These are phyloP conservation scores for Oxyria digyna DNA, from an alignment of 148 eudicot species.

Conservation along the genomic window DNA sequence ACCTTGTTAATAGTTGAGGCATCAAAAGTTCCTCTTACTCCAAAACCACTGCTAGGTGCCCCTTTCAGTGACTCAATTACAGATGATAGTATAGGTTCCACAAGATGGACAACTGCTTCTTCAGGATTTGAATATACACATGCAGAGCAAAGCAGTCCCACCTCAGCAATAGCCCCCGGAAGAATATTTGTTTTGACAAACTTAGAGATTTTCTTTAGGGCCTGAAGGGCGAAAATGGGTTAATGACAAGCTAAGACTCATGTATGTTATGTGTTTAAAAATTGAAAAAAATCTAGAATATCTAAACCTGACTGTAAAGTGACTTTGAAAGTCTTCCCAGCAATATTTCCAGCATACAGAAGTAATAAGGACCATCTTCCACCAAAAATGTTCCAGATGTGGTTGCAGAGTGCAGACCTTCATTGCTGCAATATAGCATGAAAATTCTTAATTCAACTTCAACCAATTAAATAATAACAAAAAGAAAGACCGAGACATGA, in stretches of 20 bases:
- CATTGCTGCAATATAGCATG: constrained; percentile 39
- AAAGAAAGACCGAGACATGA: background rate
- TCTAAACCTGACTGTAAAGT: constrained; percentile 73
- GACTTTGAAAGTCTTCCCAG: constrained; percentile 85
- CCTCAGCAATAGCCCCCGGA: constrained; percentile 96
- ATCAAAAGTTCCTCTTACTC: constrained; percentile 35
- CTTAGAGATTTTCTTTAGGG: constrained; percentile 80
- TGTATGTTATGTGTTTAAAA: constrained; percentile 1
- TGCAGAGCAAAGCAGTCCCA: constrained; percentile 96
- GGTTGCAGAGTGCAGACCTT: constrained; percentile 50
- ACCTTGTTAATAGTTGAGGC: constrained; percentile 44
- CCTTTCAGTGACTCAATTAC: constrained; percentile 70
- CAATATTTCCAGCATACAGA: constrained; percentile 87
- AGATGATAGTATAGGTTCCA: constrained; percentile 63
- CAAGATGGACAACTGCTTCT: constrained; percentile 67
- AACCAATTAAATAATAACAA: background rate
- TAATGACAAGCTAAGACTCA: background rate
- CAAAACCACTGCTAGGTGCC: constrained; percentile 72
- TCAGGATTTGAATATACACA: constrained; percentile 80
- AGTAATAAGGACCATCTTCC: constrained; percentile 94
- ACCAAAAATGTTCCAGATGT: constrained; percentile 94
- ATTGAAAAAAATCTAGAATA: background rate
- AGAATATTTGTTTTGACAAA: constrained; percentile 81
- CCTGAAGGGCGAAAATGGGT: constrained; percentile 27
- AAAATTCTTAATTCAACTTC: constrained; percentile 16